Evolutionary conservation across 805 yeast species (phyloP), one percentile per base, ranked within the genome.

Genomic region (Candida namnaoensis): DNA sequence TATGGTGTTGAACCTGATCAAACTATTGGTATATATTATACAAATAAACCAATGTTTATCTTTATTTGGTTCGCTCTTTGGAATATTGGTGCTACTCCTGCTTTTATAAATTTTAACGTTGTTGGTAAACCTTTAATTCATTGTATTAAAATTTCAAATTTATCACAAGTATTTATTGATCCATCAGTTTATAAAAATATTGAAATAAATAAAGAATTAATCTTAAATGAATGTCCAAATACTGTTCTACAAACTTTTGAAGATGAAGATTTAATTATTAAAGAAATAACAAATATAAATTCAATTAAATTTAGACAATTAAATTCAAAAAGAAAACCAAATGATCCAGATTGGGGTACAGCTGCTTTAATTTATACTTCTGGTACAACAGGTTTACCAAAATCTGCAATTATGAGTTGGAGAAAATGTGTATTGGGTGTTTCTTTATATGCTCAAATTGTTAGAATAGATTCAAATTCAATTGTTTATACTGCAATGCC

Each of bases 361-460:
- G 80, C 84, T 19, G 73, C 81, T 48, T 71, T 86, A 49, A 86
- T 90, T 40, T 90, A 82, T 60, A 90, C 98, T 1, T 85, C 95
- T 0, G 98, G 98, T 34, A 91, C 97, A 7, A 87, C 97, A 0
- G 97, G 97, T 0, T 65, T 90, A 46, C 97, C 98, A 13, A 90
- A 90, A 61, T 84, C 96, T 5, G 97, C 95, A 2, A 82, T 85
- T 42, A 80, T 90, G 80, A 81, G 93, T 5, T 88, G 96, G 96
- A 72, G 88, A 53, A 90, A 88, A 61, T 74, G 84, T 7, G 74
- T 71, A 38, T 68, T 83, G 66, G 95, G 95, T 1, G 65, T 87
- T 1, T 61, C 71, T 2, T 56, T 86, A 25, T 88, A 87, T 55
- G 86, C 87, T 1, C 72, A 72, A 47, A 80, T 86, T 35, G 73